phyloP scores from a whole-genome alignment of 2,329 filamentous ascomycete genomes.

The Aspergillus sp. region DNA sequence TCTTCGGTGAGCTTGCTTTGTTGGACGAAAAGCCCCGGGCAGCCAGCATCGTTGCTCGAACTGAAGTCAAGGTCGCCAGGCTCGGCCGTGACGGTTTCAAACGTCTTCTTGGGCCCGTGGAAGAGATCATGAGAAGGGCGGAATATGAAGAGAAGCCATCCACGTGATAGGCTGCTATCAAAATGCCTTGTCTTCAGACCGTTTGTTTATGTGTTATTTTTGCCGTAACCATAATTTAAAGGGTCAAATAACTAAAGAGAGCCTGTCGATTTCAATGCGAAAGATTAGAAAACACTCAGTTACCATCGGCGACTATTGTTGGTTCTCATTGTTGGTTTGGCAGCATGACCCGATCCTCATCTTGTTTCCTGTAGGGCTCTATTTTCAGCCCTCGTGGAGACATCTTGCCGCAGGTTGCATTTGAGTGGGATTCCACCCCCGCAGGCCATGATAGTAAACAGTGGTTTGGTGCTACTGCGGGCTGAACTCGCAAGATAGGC shows the following conservation, averaged over 20 bases:
- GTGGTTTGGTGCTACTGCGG: no score
- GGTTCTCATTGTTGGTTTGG: constrained; percentile 10
- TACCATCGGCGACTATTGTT: constrained; percentile 19
- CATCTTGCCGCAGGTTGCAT: no score
- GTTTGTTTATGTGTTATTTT: constrained; percentile 17
- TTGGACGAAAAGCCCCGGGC: constrained; percentile 92
- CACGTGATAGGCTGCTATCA: constrained; percentile 20
- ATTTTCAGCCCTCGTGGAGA: neutral
- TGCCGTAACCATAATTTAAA: constrained; percentile 16
- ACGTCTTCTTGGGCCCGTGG: constrained; percentile 86
- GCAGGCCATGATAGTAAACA: no score
- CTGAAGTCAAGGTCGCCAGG: constrained; percentile 89
- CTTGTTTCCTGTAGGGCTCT: constrained; percentile 14
- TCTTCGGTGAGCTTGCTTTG: constrained; percentile 93
- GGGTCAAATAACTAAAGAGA: constrained; percentile 18
- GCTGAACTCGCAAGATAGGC: no score
- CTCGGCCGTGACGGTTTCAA: constrained; percentile 95
- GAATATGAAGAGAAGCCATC: constrained; percentile 44
- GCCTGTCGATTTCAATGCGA: constrained; percentile 16
- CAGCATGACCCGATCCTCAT: constrained; percentile 9
- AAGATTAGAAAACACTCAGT: constrained; percentile 19
- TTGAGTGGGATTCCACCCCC: no score
- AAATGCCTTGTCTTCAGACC: constrained; percentile 1
- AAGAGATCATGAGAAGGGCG: constrained; percentile 84
- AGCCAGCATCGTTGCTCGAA: constrained; percentile 81